Conservation (phyloP, 2,329 filamentous ascomycete genomes). For the Gremmenia infestans region DNA sequence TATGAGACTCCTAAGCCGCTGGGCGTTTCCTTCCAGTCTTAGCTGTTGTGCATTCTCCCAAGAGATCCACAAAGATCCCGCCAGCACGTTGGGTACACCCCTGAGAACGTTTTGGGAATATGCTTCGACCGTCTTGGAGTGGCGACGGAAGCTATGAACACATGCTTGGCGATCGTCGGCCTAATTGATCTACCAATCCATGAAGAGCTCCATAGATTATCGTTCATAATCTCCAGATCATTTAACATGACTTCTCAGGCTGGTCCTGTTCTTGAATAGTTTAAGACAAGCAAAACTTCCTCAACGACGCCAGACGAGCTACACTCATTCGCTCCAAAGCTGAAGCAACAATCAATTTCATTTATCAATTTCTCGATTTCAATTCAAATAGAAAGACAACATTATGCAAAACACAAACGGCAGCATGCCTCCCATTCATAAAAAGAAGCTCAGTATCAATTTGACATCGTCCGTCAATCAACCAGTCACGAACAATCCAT, state of each 20-base stretch:
- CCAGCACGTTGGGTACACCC: constrained; percentile 3
- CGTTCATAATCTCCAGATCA: background rate
- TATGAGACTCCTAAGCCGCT: constrained; percentile 9
- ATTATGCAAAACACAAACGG: constrained; percentile 7
- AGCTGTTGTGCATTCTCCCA: constrained; percentile 9
- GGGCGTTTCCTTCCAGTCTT: constrained; percentile 14
- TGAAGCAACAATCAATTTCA: constrained; percentile 13
- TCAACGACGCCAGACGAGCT: constrained; percentile 19
- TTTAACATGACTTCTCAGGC: constrained; percentile 16
- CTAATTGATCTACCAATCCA: background rate
- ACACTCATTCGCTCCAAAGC: constrained; percentile 20
- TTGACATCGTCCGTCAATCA: background rate
- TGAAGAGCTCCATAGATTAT: background rate
- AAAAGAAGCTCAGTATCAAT: background rate
- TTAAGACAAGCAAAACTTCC: constrained; percentile 20
- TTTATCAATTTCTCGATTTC: background rate
- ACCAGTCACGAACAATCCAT: background rate
- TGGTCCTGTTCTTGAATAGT: constrained; percentile 19
- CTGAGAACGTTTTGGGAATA: constrained; percentile 11
- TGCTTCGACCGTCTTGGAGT: constrained; percentile 10
- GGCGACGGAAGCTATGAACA: constrained; percentile 6
- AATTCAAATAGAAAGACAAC: background rate
- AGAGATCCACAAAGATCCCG: background rate
- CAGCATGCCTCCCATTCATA: constrained; percentile 6
- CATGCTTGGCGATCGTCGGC: background rate